phyloP scores from a whole-genome alignment of 106 monocot species.

The Allium cepa region DNA sequence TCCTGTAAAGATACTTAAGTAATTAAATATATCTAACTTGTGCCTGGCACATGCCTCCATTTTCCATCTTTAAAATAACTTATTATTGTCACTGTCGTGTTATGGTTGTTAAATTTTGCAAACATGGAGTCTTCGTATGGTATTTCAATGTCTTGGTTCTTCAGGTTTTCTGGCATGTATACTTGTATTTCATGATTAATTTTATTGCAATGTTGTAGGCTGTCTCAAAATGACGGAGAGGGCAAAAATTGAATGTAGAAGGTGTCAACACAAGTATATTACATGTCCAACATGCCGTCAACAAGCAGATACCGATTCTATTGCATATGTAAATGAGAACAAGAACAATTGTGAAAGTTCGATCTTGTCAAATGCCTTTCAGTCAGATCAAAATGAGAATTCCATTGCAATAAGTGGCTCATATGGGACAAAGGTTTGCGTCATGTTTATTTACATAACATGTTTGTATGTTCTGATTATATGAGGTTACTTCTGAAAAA shows the following conservation, averaged over 20 bases:
- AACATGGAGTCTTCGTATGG: no score
- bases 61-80: no score
- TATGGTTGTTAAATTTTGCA: no score
- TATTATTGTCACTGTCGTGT: no score
- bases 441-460: background rate
- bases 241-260: constrained; percentile 26
- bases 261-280: constrained; percentile 62
- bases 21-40: no score
- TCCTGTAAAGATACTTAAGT: no score
- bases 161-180: background rate
- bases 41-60: no score
- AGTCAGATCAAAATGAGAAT: constrained; percentile 34
- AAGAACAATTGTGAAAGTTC: constrained; percentile 12
- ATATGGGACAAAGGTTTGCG: constrained; percentile 86
- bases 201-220: constrained; percentile 30
- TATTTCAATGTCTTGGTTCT: no score
- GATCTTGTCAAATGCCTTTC: constrained; percentile 15
- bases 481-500: no score
- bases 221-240: constrained; percentile 76
- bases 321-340: constrained; percentile 85
- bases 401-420: constrained; percentile 68
- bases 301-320: constrained; percentile 57
- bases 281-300: constrained; percentile 96
- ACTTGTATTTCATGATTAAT: constrained; percentile 4
- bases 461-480: no score